phyloP scores from a whole-genome alignment of 2,329 filamentous ascomycete species.

The Fusarium sp. region DNA sequence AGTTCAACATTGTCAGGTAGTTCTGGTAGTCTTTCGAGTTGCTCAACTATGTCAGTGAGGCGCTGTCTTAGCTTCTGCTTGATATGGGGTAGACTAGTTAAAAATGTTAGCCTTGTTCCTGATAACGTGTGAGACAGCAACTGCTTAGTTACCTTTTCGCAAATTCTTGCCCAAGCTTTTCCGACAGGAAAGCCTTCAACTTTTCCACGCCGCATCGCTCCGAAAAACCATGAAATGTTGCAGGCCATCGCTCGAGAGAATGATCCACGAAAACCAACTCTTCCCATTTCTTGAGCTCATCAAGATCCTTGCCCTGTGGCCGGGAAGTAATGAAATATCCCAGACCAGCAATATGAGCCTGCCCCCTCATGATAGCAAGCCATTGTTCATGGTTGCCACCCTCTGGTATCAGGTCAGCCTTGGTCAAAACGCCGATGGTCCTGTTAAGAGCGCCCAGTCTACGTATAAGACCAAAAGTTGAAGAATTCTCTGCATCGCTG shows the following conservation, averaged over 20 bases:
- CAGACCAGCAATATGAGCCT: slow-evolving; percentile 71
- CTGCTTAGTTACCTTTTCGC: slow-evolving; percentile 55
- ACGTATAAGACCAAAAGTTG: slow-evolving; percentile 71
- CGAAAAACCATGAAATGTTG: slow-evolving; percentile 56
- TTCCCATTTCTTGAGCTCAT: slow-evolving; percentile 62
- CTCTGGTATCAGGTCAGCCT: slow-evolving; percentile 76
- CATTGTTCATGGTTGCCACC: slow-evolving; percentile 64
- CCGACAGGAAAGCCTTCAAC: slow-evolving; percentile 61
- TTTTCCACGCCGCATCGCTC: slow-evolving; percentile 63
- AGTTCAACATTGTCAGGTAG: slow-evolving; percentile 74
- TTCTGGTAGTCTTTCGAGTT: slow-evolving; percentile 70
- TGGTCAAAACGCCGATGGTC: slow-evolving; percentile 82
- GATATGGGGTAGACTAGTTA: slow-evolving; percentile 59
- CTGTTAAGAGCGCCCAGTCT: slow-evolving; percentile 63
- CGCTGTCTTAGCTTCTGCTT: slow-evolving; percentile 60
- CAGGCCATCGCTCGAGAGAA: slow-evolving; percentile 56
- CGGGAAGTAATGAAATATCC: slow-evolving; percentile 83
- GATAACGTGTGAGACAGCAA: too few relatives aligned
- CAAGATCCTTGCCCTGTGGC: slow-evolving; percentile 64
- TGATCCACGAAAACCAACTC: slow-evolving; percentile 59
- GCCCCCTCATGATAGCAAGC: slow-evolving; percentile 68
- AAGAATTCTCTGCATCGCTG: slow-evolving; percentile 78
- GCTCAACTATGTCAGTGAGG: slow-evolving; percentile 59
- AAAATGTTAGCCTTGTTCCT: slow-evolving; percentile 10
- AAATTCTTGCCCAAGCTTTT: slow-evolving; percentile 63